Evolutionary conservation across 2,329 filamentous ascomycete genomes (phyloP).

Genomic region (Bipolaris sorokiniana): DNA sequence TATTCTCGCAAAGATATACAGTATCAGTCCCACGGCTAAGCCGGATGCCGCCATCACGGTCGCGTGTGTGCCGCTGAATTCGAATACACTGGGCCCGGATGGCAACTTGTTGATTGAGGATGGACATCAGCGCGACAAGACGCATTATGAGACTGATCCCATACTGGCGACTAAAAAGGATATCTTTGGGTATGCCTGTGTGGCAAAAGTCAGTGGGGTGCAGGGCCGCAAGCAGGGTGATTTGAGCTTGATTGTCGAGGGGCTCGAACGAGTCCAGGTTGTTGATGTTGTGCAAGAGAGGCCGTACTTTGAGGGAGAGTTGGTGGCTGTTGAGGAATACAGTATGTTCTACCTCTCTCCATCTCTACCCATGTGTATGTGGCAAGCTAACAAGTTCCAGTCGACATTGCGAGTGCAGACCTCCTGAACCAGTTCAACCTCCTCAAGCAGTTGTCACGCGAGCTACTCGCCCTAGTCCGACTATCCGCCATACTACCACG

Average conservation of each 20-base stretch:
- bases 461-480: constrained; percentile 82
- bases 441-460: constrained; percentile 82
- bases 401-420: constrained; percentile 51
- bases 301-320: constrained; percentile 84
- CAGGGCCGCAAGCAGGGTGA: constrained; percentile 60
- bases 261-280: constrained; percentile 76
- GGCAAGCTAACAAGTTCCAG: constrained; percentile 22
- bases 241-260: constrained; percentile 85
- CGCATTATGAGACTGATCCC: constrained; percentile 57
- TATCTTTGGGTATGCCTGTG: constrained; percentile 81
- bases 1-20: constrained; percentile 84
- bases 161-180: constrained; percentile 60
- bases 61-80: constrained; percentile 84
- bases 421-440: constrained; percentile 76
- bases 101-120: constrained; percentile 77
- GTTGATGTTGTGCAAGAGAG: constrained; percentile 77
- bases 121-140: constrained; percentile 54
- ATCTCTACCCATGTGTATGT: not conserved
- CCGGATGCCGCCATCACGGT: constrained; percentile 74
- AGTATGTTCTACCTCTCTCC: constrained; percentile 53
- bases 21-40: constrained; percentile 70
- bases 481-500: constrained; percentile 84
- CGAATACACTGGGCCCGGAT: constrained; percentile 71
- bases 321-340: constrained; percentile 73
- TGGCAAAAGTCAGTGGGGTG: constrained; percentile 60